phyloP scores from a whole-genome alignment of 179 eudicot genomes.

The Drosera spatulata region DNA sequence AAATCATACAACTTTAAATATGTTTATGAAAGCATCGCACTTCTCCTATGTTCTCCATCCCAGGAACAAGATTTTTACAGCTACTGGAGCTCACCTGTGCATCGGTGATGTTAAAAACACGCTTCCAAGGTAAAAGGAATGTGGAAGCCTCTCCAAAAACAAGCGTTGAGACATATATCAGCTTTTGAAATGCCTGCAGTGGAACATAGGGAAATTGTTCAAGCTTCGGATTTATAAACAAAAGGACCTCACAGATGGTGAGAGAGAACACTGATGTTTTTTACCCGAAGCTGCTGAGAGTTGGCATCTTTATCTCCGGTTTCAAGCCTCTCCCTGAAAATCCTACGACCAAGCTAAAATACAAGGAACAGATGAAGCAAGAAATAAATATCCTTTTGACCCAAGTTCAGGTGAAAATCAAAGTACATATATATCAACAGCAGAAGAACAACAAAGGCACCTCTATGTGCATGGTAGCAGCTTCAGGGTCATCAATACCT shows the following conservation, averaged over 20 bases:
- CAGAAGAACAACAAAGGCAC: constrained; percentile 16
- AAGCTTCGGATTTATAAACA: constrained; percentile 24
- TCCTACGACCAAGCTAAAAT: constrained; percentile 65
- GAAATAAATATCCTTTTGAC: neutral
- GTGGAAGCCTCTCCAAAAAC: constrained; percentile 92
- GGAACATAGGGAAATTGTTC: constrained; percentile 40
- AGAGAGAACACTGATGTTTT: constrained; percentile 11
- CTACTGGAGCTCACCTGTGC: constrained; percentile 49
- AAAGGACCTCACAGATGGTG: neutral
- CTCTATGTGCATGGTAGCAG: constrained; percentile 97
- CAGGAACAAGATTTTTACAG: constrained; percentile 1
- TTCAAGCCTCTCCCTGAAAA: constrained; percentile 94
- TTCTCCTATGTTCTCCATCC: too few species aligned
- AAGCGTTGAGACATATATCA: constrained; percentile 84
- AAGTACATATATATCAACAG: too few species aligned
- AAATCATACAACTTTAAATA: too few species aligned
- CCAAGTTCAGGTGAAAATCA: neutral
- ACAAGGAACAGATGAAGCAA: constrained; percentile 6
- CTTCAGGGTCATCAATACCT: constrained; percentile 98
- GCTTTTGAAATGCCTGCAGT: constrained; percentile 99
- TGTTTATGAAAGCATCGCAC: too few species aligned
- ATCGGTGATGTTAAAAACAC: constrained; percentile 81
- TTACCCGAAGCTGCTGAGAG: constrained; percentile 82
- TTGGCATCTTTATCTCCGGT: constrained; percentile 88
- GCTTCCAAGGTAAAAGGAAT: constrained; percentile 98